Conservation (phyloP, 768 basidiomycete genomes). For the Saitozyma sp. region DNA sequence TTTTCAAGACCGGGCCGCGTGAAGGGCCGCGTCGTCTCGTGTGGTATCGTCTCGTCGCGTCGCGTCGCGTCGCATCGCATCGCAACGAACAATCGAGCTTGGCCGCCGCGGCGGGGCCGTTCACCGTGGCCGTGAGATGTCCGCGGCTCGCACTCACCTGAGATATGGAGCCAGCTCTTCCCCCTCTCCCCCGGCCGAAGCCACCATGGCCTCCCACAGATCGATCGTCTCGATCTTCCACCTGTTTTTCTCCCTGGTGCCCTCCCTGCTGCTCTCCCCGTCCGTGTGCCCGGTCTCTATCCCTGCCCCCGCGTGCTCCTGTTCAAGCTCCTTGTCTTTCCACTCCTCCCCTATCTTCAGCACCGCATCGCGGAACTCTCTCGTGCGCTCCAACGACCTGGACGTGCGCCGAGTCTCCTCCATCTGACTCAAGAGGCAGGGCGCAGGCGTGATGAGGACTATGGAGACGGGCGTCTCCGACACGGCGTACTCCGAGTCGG, state of each 20-base stretch:
- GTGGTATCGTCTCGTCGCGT: no score
- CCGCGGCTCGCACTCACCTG: conserved; percentile 11
- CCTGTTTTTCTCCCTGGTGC: background rate
- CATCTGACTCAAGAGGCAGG: conserved; percentile 3
- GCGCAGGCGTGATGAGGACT: conserved; percentile 18
- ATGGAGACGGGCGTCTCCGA: conserved; percentile 12
- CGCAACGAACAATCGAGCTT: no score
- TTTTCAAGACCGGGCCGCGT: no score
- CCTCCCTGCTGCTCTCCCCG: conserved; percentile 1
- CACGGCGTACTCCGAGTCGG: conserved; percentile 12
- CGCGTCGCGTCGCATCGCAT: no score
- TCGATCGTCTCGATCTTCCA: conserved; percentile 29
- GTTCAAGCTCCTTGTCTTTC: conserved; percentile 17
- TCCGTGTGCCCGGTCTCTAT: no score
- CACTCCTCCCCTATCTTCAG: conserved; percentile 5
- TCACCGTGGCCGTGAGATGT: no score
- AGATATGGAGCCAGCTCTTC: conserved; percentile 14
- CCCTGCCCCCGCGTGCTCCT: no score
- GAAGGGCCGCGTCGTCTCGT: no score
- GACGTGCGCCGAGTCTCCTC: background rate
- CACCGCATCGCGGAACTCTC: conserved; percentile 8
- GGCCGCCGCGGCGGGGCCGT: no score
- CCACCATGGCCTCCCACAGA: conserved; percentile 23
- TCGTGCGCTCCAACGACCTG: conserved; percentile 1
- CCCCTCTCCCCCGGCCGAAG: conserved; percentile 23